phyloP scores from a whole-genome alignment of 73 alveolate species.

The Blepharisma japonicum region DNA sequence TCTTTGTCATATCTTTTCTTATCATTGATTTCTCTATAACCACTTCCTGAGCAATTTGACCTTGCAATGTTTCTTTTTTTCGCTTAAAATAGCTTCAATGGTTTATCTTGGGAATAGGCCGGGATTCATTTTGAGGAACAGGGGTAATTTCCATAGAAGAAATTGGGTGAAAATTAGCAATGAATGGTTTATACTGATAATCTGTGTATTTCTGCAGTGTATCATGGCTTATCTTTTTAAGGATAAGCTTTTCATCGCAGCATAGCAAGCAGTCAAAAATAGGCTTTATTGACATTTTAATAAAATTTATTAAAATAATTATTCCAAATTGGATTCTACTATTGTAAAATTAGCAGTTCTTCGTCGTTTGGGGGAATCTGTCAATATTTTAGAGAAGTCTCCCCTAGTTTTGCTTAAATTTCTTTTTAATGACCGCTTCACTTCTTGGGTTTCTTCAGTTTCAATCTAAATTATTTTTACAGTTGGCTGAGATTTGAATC shows the following conservation, averaged over 20 bases:
- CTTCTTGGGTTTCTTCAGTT: too few species aligned
- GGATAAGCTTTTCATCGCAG: conserved; percentile 21
- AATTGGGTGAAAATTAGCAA: not conserved
- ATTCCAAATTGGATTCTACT: too few species aligned
- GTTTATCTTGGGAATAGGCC: conserved; percentile 1
- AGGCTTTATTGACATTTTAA: conserved; percentile 20
- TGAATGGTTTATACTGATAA: conserved; percentile 21
- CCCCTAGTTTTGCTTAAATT: too few species aligned
- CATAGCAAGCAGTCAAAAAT: conserved; percentile 28
- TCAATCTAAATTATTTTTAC: too few species aligned
- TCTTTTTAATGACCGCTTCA: too few species aligned
- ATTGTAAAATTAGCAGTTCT: too few species aligned
- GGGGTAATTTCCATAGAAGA: conserved; percentile 13
- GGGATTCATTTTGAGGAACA: not conserved
- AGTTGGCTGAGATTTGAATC: too few species aligned
- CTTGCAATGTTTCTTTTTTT: not conserved
- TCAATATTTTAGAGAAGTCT: too few species aligned
- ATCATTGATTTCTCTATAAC: conserved; percentile 9
- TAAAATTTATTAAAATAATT: not conserved
- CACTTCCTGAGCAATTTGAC: not conserved
- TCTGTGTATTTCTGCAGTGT: conserved; percentile 22
- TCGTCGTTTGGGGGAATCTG: too few species aligned
- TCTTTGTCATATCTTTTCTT: conserved; percentile 1
- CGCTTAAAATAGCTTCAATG: conserved; percentile 21
- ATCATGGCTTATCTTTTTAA: not conserved